Evolutionary conservation across 768 basidiomycete species (phyloP), one percentile per base, ranked within the genome.

Genomic region (Austroboletus eburneus): DNA sequence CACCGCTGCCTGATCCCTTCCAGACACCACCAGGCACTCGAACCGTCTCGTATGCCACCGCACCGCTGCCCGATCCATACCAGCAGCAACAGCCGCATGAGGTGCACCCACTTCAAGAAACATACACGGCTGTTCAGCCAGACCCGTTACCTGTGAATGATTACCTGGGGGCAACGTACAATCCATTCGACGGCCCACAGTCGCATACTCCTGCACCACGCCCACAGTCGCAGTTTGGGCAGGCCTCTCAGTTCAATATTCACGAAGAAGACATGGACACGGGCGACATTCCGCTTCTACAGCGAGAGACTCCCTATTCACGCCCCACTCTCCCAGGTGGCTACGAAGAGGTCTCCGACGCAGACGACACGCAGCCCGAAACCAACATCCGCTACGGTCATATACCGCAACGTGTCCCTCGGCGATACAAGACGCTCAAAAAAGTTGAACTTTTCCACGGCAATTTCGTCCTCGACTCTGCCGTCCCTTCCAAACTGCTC

Each of bases 371-470:
- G 7, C 57, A 55, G 17, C 52, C 39, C n/a, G 74, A 74, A 39
- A 77, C 59, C 57, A 85, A 87, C 50, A 88, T 89, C 47, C 76
- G 91, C 17, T 97, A 95, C 61, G 94, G 95, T 0, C 72, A 85
- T 10, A 92, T 96, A 48, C 94, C 95, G 0, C 90, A 93, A 60
- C 77, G 93, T 20, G 87, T 96, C 1, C 86, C 91, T 0, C 71
- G 95, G 39, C 71, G 94, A 42, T 83, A 92, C 73, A 95, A 94
- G 75, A 98, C 94, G 0, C 82, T 92, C 64, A 97, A 96, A 72
- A 83, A 81, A 61, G 88, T 95, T 55, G 88, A 88, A 79, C 74
- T 97, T 13, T 92, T 90, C 68, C 87, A 91, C 50, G 95, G 95
- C 7, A 96, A 98, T 66, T 84, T 96, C 39, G 90, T 98, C 10